Evolutionary conservation across 1,284 basidiomycete species (phyloP).

Genomic region (Athelia psychrophila): DNA sequence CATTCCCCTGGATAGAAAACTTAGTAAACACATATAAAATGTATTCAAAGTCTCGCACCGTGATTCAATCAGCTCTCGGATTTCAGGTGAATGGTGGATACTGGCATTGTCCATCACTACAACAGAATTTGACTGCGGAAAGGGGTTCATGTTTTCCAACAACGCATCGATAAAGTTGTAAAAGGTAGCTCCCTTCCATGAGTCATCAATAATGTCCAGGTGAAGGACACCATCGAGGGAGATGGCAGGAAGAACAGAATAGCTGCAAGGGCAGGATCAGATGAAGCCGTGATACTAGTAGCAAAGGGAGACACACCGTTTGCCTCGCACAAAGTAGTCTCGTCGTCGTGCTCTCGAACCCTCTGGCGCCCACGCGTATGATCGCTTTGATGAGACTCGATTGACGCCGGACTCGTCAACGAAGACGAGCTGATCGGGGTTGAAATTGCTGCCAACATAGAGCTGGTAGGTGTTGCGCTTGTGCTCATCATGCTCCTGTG

Average conservation of each 20-base stretch:
- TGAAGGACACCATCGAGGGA: slow-evolving; percentile 19
- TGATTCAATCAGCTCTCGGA: slow-evolving; percentile 26
- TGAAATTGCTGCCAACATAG: background rate
- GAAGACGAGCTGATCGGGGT: slow-evolving; percentile 11
- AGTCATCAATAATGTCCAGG: slow-evolving; percentile 17
- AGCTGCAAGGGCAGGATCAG: slow-evolving; percentile 8
- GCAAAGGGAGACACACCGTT: slow-evolving; percentile 3
- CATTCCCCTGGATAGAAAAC: slow-evolving; percentile 20
- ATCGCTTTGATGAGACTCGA: slow-evolving; percentile 5
- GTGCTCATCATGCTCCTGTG: background rate
- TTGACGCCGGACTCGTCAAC: slow-evolving; percentile 12
- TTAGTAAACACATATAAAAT: background rate
- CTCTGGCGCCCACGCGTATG: slow-evolving; percentile 5
- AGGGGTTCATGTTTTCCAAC: slow-evolving; percentile 26
- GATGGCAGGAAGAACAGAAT: slow-evolving; percentile 18
- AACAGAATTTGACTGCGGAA: slow-evolving; percentile 26
- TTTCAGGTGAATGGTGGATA: slow-evolving; percentile 25
- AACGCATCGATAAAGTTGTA: slow-evolving; percentile 19
- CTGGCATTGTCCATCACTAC: slow-evolving; percentile 32
- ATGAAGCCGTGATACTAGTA: background rate
- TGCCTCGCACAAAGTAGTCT: slow-evolving; percentile 9
- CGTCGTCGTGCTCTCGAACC: slow-evolving; percentile 6
- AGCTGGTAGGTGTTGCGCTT: background rate
- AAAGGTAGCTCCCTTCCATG: slow-evolving; percentile 15
- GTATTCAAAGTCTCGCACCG: slow-evolving; percentile 16